Evolutionary conservation across 1,284 basidiomycete genomes (phyloP).

Genomic region (Rugosomyces carneus): DNA sequence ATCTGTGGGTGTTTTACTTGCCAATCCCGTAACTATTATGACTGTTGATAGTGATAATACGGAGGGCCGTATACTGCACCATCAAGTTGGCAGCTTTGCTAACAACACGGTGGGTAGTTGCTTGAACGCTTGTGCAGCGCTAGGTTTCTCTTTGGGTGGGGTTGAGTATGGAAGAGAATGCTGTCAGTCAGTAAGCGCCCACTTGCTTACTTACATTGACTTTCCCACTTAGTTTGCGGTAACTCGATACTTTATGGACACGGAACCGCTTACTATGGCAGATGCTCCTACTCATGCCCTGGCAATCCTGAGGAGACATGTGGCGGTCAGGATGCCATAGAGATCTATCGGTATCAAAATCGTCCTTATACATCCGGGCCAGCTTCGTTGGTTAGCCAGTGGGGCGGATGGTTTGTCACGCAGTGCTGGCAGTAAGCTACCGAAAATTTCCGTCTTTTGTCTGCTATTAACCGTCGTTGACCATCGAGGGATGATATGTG

Average conservation of each 20-base stretch:
- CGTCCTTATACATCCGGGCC: constrained; percentile 19
- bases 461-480: neutral
- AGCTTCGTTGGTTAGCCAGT: constrained; percentile 11
- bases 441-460: neutral
- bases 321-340: constrained; percentile 19
- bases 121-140: constrained; percentile 15
- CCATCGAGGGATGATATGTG: constrained; percentile 8
- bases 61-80: constrained; percentile 11
- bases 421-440: constrained; percentile 18
- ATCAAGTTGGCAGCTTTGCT: constrained; percentile 9
- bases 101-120: constrained; percentile 17
- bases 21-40: neutral
- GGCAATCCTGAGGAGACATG: constrained; percentile 18
- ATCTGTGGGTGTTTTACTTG: neutral
- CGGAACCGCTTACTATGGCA: constrained; percentile 8
- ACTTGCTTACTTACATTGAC: too few relatives aligned
- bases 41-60: constrained; percentile 8
- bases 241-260: constrained; percentile 20
- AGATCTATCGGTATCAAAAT: constrained; percentile 18
- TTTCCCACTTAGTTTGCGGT: constrained; percentile 16
- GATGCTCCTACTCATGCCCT: constrained; percentile 18
- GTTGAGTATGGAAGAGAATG: constrained; percentile 21
- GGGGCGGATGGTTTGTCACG: constrained; percentile 16
- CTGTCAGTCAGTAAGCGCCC: constrained; percentile 21
- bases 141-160: constrained; percentile 17